A percentile compares a stretch with the other conserved stretches of the same genome.
phyloP scores from a whole-genome alignment of 2,329 filamentous ascomycete genomes.

The Annulohypoxylon truncatum region DNA sequence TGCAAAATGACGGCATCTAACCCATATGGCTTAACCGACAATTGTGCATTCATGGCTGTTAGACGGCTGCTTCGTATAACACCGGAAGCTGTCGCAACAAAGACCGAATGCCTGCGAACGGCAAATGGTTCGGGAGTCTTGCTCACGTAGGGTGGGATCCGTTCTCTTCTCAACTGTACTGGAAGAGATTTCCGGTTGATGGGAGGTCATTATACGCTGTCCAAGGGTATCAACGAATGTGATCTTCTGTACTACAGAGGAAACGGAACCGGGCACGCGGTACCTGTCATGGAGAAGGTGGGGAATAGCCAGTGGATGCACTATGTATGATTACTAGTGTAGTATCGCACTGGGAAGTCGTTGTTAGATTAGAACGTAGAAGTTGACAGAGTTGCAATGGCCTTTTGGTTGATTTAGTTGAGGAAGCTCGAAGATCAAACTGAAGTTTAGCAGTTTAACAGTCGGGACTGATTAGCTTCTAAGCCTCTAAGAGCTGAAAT shows the following conservation, averaged over 20 bases:
- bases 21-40: background rate
- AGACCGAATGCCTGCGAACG: background rate
- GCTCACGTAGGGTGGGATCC: background rate
- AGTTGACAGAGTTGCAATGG: background rate
- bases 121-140: background rate
- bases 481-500: background rate
- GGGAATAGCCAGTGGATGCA: background rate
- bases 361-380: background rate
- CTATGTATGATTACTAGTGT: background rate
- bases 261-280: background rate
- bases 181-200: background rate
- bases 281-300: background rate
- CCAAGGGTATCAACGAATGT: background rate
- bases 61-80: background rate
- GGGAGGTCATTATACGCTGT: background rate
- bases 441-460: background rate
- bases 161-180: background rate
- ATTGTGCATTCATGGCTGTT: background rate
- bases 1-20: background rate
- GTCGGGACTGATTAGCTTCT: background rate
- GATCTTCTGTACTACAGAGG: background rate
- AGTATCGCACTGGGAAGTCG: background rate
- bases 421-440: background rate
- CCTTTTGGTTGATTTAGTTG: background rate
- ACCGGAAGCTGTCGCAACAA: background rate